phyloP scores from a whole-genome alignment of 2,329 filamentous ascomycete species.

The Diaporthe eres region DNA sequence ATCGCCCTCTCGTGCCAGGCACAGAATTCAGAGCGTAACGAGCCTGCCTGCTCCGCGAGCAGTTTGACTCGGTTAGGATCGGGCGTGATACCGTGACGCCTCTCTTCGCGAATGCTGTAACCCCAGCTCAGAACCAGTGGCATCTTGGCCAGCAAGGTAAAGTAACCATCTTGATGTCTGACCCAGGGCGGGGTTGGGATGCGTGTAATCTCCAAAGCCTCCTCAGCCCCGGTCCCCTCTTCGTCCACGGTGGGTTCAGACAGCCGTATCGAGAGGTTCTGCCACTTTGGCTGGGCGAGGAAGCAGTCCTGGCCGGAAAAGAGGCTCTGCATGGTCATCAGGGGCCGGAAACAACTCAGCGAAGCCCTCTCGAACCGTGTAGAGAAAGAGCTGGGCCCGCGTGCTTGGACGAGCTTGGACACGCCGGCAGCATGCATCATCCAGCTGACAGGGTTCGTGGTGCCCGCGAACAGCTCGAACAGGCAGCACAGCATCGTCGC shows the following conservation, averaged over 20 bases:
- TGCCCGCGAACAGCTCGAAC: conserved; percentile 61
- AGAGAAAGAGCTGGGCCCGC: conserved; percentile 53
- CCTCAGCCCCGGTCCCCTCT: neutral
- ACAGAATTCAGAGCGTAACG: conserved; percentile 49
- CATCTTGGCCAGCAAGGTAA: conserved; percentile 52
- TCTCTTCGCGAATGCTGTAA: conserved; percentile 51
- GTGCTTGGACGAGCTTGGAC: conserved; percentile 55
- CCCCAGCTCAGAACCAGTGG: conserved; percentile 51
- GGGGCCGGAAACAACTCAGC: conserved; percentile 54
- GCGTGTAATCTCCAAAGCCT: conserved; percentile 38
- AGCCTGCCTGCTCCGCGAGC: conserved; percentile 48
- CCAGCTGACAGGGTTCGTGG: conserved; percentile 53
- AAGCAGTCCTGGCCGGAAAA: conserved; percentile 56
- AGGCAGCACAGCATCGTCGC: conserved; percentile 57
- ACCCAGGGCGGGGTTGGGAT: conserved; percentile 43
- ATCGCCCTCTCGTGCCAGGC: conserved; percentile 52
- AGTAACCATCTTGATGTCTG: conserved; percentile 51
- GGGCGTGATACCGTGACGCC: conserved; percentile 47
- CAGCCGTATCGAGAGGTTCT: conserved; percentile 50
- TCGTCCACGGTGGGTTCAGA: conserved; percentile 46
- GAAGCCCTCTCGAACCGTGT: conserved; percentile 55
- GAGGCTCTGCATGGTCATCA: conserved; percentile 57
- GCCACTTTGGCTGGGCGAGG: conserved; percentile 54
- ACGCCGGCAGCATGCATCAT: conserved; percentile 57
- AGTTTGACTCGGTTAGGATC: conserved; percentile 48